These are phyloP conservation scores for Fusarium sp. DNA, from an alignment of 2,329 filamentous ascomycete species.

Conservation along the genomic window DNA sequence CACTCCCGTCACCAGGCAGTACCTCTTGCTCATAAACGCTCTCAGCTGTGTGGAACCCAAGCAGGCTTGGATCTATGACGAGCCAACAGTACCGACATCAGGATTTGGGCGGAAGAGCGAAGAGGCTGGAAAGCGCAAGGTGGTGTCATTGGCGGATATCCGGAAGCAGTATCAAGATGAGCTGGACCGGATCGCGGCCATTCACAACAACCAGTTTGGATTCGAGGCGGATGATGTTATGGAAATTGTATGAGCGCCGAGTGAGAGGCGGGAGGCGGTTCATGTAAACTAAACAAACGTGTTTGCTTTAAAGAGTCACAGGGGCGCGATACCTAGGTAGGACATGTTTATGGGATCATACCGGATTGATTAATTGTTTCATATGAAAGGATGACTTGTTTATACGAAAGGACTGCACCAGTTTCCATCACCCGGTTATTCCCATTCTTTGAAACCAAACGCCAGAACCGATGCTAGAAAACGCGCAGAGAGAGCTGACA, in stretches of 20 bases:
- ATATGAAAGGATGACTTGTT: constrained; percentile 26
- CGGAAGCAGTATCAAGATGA: constrained; percentile 91
- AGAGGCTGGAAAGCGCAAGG: constrained; percentile 69
- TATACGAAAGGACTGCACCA: constrained; percentile 38
- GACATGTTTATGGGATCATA: constrained; percentile 43
- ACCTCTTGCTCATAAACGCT: constrained; percentile 92
- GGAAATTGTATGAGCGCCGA: constrained; percentile 58
- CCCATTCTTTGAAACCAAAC: constrained; percentile 49
- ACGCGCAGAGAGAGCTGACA: constrained; percentile 43
- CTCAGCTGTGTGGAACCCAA: constrained; percentile 84
- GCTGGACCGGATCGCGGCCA: constrained; percentile 87
- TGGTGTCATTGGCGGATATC: constrained; percentile 88
- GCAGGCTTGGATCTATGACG: constrained; percentile 81
- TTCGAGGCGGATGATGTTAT: constrained; percentile 70
- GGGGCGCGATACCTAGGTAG: constrained; percentile 49
- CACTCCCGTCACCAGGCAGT: constrained; percentile 77
- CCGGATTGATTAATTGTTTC: constrained; percentile 43
- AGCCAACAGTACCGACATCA: constrained; percentile 42
- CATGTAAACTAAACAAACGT: constrained; percentile 44
- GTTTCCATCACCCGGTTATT: constrained; percentile 41
- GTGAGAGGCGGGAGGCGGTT: constrained; percentile 14
- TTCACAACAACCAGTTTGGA: constrained; percentile 90
- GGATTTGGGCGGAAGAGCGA: constrained; percentile 39
- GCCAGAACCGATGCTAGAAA: constrained; percentile 56
- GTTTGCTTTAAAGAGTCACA: constrained; percentile 39